Evolutionary conservation across 805 yeast species (phyloP), one percentile per base, ranked within the genome.

Genomic region (Myxozyma nipponensis): DNA sequence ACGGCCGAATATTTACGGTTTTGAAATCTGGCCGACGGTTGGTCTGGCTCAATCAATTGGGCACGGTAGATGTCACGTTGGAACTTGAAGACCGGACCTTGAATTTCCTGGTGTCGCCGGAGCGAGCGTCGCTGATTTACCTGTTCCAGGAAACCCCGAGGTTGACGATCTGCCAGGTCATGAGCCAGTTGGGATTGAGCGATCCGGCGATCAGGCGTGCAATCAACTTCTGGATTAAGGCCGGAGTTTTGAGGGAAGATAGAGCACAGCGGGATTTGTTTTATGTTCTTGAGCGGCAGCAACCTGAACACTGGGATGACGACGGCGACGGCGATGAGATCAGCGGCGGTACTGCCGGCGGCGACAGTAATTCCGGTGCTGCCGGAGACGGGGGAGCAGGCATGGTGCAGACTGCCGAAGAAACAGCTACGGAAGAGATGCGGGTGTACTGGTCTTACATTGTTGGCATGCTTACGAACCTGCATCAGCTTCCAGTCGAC

Each of bases 121-220:
- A 79, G 36, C 80, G 81, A 55, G 95, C 93, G 1, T 69, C 83
- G 0, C 77, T 86, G 2, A 76, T 86, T 6, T 63, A 70, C 19
- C 65, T 73, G 9, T 83, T 84, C 57, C 65, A 74, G 38, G 62
- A 57, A 5, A 52, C 17, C 24, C 22, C 45, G 22, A 36, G 32
- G 43, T 32, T 47, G 18, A 15, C 22, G 24, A 26, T 40, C 13
- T 35, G 28, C 15, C 15, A 7, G 26, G 18, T 19, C 4, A 13
- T 28, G 32, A 13, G 13, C 15, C 34, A 23, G 13, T 65, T 82
- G 17, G 67, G 70, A 2, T 73, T 84, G 74, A 66, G 72, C 1
- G 63, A 69, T 2, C 69, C 70, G 15, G 43, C 67, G 15, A 79
- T 77, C 0, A 60, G 59, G 2, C 65, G 65, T 1, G 69, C 75